phyloP scores from a whole-genome alignment of 2,329 filamentous ascomycete genomes.

The Pseudogymnoascus sp. region DNA sequence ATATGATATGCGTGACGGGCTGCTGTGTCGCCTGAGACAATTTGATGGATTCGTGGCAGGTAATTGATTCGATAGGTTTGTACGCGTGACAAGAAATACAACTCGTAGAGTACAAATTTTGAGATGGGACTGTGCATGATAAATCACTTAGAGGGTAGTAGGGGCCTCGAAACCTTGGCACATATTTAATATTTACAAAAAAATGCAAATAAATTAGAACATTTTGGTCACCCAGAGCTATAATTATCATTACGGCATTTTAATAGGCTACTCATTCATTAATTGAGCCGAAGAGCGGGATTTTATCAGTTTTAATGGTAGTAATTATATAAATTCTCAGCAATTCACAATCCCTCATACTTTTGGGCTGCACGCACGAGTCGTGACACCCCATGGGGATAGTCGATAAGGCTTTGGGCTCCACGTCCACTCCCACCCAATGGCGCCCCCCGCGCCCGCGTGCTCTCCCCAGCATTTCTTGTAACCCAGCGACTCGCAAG shows the following conservation, averaged over 20 bases:
- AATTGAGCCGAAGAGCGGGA: neutral
- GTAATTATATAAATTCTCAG: neutral
- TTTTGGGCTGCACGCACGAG: neutral
- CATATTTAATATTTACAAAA: neutral
- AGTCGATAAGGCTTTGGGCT: conserved; percentile 4
- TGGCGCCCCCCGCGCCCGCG: neutral
- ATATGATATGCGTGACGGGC: neutral
- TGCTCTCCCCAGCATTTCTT: conserved; percentile 3
- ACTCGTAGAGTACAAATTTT: neutral
- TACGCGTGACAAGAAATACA: conserved; percentile 5
- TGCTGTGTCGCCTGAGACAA: neutral
- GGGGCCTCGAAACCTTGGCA: too few relatives aligned
- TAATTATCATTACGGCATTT: neutral
- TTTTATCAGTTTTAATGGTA: neutral
- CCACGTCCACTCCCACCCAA: neutral
- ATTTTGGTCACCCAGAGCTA: neutral
- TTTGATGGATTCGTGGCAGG: conserved; percentile 2
- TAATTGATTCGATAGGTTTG: neutral
- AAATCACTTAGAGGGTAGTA: neutral
- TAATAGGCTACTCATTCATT: neutral
- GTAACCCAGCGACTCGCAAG: neutral
- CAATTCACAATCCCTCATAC: neutral
- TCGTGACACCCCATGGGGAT: conserved; percentile 3
- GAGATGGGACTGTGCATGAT: neutral
- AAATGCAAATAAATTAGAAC: neutral